These are phyloP conservation scores for Kregervanrija fluxuum DNA, from an alignment of 805 yeast species.

Conservation along the genomic window DNA sequence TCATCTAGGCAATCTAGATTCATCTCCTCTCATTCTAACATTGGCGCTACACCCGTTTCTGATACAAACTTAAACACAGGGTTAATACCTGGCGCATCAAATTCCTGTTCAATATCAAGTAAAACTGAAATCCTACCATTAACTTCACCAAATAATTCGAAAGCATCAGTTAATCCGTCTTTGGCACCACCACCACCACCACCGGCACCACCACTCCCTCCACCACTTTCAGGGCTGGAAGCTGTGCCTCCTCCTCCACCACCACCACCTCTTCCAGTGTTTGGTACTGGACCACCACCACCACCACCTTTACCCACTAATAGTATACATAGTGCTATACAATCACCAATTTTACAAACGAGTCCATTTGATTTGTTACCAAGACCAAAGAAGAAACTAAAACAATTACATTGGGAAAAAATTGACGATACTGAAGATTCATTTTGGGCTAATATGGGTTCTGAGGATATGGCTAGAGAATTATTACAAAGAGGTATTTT, in stretches of 20 bases:
- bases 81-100: too few relatives aligned
- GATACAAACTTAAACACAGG: too few relatives aligned
- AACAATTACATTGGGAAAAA: slow-evolving; percentile 97
- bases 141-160: slow-evolving; percentile 16
- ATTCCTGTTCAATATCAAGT: too few relatives aligned
- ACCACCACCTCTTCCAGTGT: slow-evolving; percentile 17
- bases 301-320: slow-evolving; percentile 17
- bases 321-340: neutral
- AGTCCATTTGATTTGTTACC: slow-evolving; percentile 46
- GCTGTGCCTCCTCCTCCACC: slow-evolving; percentile 23
- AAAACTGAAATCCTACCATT: neutral
- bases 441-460: slow-evolving; percentile 71
- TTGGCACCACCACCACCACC: slow-evolving; percentile 19
- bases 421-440: slow-evolving; percentile 79
- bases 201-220: slow-evolving; percentile 23
- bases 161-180: slow-evolving; percentile 14
- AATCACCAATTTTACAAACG: slow-evolving; percentile 20
- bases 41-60: too few relatives aligned
- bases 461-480: slow-evolving; percentile 51
- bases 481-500: slow-evolving; percentile 72
- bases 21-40: too few relatives aligned
- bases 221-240: neutral
- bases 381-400: slow-evolving; percentile 69
- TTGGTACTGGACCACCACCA: slow-evolving; percentile 20
- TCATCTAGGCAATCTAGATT: too few relatives aligned